Base-by-base conservation (phyloP, 257 asterid genomes). In the Jacaranda copaia region DNA sequence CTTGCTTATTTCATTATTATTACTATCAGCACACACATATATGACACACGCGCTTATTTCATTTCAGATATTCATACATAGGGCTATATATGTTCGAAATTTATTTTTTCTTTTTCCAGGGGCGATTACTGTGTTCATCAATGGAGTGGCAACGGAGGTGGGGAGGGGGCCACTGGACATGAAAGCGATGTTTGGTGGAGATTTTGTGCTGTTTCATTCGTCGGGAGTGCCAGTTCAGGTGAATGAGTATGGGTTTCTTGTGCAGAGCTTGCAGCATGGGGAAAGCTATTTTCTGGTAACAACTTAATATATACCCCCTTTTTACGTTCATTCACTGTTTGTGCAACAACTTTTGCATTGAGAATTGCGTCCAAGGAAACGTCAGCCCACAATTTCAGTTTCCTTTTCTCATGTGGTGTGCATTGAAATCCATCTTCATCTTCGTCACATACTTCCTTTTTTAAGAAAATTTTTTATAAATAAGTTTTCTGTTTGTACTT, bases 281-380 rank as follows among this genome's bases (percentile, higher is more conserved):
- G 92, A 92, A 81, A 87, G 84, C 89, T 92, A 92, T 81, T 90
- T 87, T 83, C 92, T 90, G 97, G 97, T 92, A 81, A 82, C 35
- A 18, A 4, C 36, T 39, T 8, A 48, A 9, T 52, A 52, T 52
- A 14, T 8, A 18, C 32, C 2, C 32, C 2, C 32, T 25, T 25
- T 25, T 25, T 25, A 40, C 45, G 3, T 40, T 40, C 45, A 40
- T 7, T 40, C 8, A 7, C 45, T 40, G 8, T 40, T 40, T 1
- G 45, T 4, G 8, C 8, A 40, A n/a, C 11, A 6, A 35, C 3
- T 3, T 53, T 1, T 58, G 48, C 75, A 76, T 67, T 39, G 80
- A 16, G 8, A 68, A 8, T 25, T 76, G 80, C 4, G 75, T 76
- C 74, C 8, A 36, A 39, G 16, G 57, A 35, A 65, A 42, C 66